Evolutionary conservation across 345 rosid species (phyloP), one percentile per base, ranked within the genome.

Genomic region (Brassica nigra): DNA sequence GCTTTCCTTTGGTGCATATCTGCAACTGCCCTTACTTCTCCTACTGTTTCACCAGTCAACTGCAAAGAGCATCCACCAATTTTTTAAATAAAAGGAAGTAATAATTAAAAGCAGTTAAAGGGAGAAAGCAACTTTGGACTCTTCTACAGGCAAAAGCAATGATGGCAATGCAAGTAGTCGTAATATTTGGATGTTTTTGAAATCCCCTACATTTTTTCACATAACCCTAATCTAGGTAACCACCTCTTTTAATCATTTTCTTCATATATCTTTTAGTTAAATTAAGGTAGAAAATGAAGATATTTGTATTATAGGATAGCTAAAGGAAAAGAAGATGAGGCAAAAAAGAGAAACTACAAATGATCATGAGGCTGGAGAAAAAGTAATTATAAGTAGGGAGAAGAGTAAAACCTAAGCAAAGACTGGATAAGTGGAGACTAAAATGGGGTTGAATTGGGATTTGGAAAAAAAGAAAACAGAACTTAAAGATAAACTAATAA

Each of bases 1-100:
- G 98, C 98, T 82, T 95, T 95, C 82, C 99, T 90, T 88, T 95
- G 98, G 80, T 95, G 99, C 99, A 95, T 95, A 80, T 85, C 99
- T 77, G 98, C 96, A 68, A 95, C 98, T 74, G 99, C 99, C 88
- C 92, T 95, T 86, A 95, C 98, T 87, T 95, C 99, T 84, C 99
- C 98, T 63, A 95, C 97, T 82, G 99, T 95, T 86, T 89, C 96
- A 81, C 99, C 99, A 87, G 99, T 95, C 86, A 95, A 84, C 99
- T 95, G 90, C 86, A 66, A 73, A 71, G 64, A 62, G 16, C 63
- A 73, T 54, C 78, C 69, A 77, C 39, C 66, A 64, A 64, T 30
- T 68, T 64, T 62, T 27, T 23, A 52, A 52, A 74, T 66, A 62
- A 58, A 71, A 52, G 78, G 72, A 82, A 74, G 79, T 68, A 34